Base-by-base conservation (phyloP, 1,284 basidiomycete genomes). In the Trametes pubescens region DNA sequence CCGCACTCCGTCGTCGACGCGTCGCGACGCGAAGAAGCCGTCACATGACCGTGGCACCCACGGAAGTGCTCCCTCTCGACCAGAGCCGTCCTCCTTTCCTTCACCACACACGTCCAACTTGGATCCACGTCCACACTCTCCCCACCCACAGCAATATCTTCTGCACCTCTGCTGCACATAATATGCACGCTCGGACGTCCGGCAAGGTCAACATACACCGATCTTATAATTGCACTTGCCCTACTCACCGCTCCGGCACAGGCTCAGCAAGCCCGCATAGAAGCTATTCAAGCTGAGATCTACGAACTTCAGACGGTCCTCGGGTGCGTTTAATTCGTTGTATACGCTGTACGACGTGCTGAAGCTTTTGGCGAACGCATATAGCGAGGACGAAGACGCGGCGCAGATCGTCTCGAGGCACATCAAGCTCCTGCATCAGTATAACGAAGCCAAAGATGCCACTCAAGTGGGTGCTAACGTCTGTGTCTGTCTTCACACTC, bases 371-470 rank as follows among this genome's bases (percentile, higher is more conserved):
- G 9, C 16, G n/a, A 14, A 21, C 32, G 38, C 32, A 18, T 58
- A 14, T 62, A 91, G 87, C 11, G 74, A 79, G 54, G 69, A 76
- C 43, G 82, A 83, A 68, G 84, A 90, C 65, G 85, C 90, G 0
- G 87, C 90, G 48, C 80, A 81, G 65, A 87, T 92, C 16, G 88
- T 90, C 21, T 85, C 87, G 55, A 79, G 79, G 8, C 90, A 93
- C 70, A 92, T 92, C 74, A 85, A 85, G 66, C 79, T 91, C 4
- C 76, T 93, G 29, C 91, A 93, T 73, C 80, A 78, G 51, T 93
- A 93, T 69, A 93, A 93, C 66, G 92, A 93, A 73, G 85, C 90
- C 7, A 93, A 93, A 72, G 92, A 93, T 71, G 91, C 90, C 2
- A 81, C 91, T 0, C 91, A 93, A 84, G 91, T 86, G 56, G 56